Percentiles rank a stretch among this genome's conserved stretches.
Conservation (phyloP, 1,284 basidiomycete genomes). For the Trametes hirsuta region DNA sequence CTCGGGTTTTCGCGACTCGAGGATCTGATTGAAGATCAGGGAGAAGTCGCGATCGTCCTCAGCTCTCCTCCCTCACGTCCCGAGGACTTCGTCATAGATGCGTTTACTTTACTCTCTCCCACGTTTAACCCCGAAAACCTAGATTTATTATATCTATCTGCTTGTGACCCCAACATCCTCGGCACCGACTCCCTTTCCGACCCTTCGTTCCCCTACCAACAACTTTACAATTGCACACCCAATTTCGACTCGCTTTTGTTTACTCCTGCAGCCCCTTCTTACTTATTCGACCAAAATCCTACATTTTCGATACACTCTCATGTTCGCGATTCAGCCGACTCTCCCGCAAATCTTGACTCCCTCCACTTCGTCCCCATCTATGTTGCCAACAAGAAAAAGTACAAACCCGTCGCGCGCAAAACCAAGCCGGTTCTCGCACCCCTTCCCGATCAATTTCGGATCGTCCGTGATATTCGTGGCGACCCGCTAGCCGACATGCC, state of each 20-base stretch:
- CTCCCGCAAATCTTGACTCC: background rate
- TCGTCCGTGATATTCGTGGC: slow-evolving; percentile 34
- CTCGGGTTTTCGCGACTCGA: slow-evolving; percentile 10
- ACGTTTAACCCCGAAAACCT: background rate
- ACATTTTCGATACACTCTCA: background rate
- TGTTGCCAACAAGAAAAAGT: slow-evolving; percentile 31
- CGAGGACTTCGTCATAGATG: slow-evolving; percentile 1
- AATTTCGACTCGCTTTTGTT: too few species aligned
- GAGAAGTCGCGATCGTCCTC: slow-evolving; percentile 9
- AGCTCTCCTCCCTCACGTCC: background rate
- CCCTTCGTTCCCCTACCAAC: slow-evolving; percentile 10
- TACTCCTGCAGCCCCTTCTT: background rate
- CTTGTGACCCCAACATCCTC: slow-evolving; percentile 3
- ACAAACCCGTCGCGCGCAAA: slow-evolving; percentile 40
- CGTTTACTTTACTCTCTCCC: background rate
- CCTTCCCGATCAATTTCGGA: slow-evolving; percentile 34
- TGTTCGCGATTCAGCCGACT: background rate
- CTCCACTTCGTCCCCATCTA: background rate
- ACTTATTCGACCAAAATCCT: background rate
- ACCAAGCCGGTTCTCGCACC: slow-evolving; percentile 29
- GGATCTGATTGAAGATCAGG: slow-evolving; percentile 7
- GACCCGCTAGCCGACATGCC: slow-evolving; percentile 38
- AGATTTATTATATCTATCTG: slow-evolving; percentile 14
- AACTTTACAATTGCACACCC: too few species aligned
- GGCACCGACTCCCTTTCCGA: slow-evolving; percentile 8